Base-by-base conservation (phyloP, 1,284 basidiomycete species). In the Apiotrichum brassicae region DNA sequence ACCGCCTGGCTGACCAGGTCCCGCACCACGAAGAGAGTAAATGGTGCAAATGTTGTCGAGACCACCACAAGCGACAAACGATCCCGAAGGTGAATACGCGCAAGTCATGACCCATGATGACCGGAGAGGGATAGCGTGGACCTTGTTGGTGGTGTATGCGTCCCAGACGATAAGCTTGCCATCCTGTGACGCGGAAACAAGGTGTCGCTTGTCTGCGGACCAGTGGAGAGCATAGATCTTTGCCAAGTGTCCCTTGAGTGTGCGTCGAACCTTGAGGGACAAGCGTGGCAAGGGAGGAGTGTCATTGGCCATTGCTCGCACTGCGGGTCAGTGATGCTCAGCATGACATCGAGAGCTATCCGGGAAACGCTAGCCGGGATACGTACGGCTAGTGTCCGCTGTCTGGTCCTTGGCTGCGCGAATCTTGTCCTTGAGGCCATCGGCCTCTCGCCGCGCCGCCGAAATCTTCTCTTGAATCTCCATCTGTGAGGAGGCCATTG, bases 151-250 rank as follows among this genome's bases (percentile, higher is more conserved):
- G 9, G 94, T 97, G 76, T 97, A 97, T 37, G 95, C 94, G 73
- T 99, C 94, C 94, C 94, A 99, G 45, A 99, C 91, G 70, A 99
- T 97, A 51, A 99, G 82, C 75, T 98, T 97, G 55, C 95, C 95
- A 69, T 99, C 94, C 72, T 99, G 94, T 4, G 94, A 97, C 22
- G 95, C 94, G 12, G 94, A 97, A 37, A 99, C 94, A 56, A 98
- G 82, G 77, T 98, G 95, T 64, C 92, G 81, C 68, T 90, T 84
- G 78, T 98, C 95, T 51, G 85, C 84, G 18, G 94, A 86, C 95
- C 95, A 99, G 73, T 97, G 94, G 86, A 98, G 94, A 43, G 95
- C 93, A 73, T 97, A 97, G 70, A 99, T 97, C 80, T 99, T 99
- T 60, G 94, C 93, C 51, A 97, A 81, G 76, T 97, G 95, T 39